A percentile compares a stretch with the other conserved stretches of the same genome.
Conservation (phyloP, 164 flowering plant genomes). For the Akebia trifoliata region DNA sequence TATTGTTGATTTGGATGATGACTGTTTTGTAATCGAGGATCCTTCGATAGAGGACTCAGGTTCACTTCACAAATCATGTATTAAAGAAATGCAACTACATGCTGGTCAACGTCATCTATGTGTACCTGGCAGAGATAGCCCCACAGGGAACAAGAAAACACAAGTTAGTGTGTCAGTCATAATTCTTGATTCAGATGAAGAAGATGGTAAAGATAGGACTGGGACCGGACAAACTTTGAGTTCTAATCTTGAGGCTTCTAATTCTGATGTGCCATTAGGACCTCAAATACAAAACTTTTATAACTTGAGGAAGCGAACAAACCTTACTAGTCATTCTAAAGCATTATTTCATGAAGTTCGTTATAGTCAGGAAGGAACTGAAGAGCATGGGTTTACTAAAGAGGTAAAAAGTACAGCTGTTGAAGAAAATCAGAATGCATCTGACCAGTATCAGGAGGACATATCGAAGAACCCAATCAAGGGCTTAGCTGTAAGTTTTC, state of each 20-base stretch:
- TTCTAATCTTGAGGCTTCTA: no score
- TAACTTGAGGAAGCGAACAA: neutral
- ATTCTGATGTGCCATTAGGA: neutral
- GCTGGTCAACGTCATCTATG: no score
- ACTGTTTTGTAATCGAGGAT: no score
- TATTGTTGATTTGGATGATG: no score
- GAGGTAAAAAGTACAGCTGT: neutral
- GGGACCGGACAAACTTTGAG: no score
- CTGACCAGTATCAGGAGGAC: conserved; percentile 18
- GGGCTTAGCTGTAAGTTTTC: conserved; percentile 18
- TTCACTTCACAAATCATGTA: no score
- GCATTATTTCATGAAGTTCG: neutral
- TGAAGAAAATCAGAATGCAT: conserved; percentile 10
- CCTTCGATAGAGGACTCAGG: no score
- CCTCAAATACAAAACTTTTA: neutral
- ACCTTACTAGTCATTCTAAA: neutral
- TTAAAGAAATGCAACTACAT: no score
- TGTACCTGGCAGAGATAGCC: no score
- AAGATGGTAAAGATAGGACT: conserved; percentile 16
- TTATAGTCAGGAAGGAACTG: neutral
- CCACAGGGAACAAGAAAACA: no score
- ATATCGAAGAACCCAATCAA: conserved; percentile 19
- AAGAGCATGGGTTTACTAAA: neutral
- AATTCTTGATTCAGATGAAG: conserved; percentile 46
- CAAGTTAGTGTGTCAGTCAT: no score